Evolutionary conservation across 2,329 filamentous ascomycete genomes (phyloP), one percentile per base, ranked within the genome.

Genomic region (Penicillium verrucosum): DNA sequence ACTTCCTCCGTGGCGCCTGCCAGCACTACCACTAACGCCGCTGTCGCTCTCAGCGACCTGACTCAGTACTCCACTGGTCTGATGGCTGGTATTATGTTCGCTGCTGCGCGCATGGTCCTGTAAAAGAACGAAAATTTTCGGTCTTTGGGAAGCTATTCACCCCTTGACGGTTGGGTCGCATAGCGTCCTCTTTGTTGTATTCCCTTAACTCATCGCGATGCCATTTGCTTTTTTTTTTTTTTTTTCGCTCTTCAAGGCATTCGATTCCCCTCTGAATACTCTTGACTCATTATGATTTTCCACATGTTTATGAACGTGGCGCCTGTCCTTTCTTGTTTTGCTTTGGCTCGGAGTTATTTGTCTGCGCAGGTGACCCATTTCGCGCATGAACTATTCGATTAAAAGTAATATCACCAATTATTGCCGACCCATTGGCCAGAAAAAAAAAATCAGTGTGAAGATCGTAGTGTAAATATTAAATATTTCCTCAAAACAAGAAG

Each of bases 91-190:
- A 80, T 80, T 66, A 72, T 86, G 60, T 73, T 84, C 56, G 78
- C 81, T 49, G 72, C 82, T 53, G 82, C 86, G 66, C 83, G 82
- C 60, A 70, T 86, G 60, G 75, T 83, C 60, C 72, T 87, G 70
- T 88, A 82, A 70, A 61, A 45, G 57, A 49, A 37, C 23, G n/a
- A 41, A 50, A 14, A 36, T 46, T 41, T 38, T 57, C 41, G 14
- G 54, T 49, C 43, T 55, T 57, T 32, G n/a, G 50, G 21, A 21
- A 34, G 50, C 45, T 51, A 27, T 38, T 25, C 10, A 21, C 23
- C 36, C 23, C 23, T 40, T 54, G 44, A 14, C 41, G 29, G n/a
- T 36, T 51, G 25, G 40, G 42, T 56, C 51, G 37, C 51, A 62
- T 56, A 32, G 30, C 48, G 60, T 48, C 52, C 57, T 54, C 44